These are phyloP conservation scores for Narthecium ossifragum DNA, from an alignment of 106 monocot species.

Conservation along the genomic window DNA sequence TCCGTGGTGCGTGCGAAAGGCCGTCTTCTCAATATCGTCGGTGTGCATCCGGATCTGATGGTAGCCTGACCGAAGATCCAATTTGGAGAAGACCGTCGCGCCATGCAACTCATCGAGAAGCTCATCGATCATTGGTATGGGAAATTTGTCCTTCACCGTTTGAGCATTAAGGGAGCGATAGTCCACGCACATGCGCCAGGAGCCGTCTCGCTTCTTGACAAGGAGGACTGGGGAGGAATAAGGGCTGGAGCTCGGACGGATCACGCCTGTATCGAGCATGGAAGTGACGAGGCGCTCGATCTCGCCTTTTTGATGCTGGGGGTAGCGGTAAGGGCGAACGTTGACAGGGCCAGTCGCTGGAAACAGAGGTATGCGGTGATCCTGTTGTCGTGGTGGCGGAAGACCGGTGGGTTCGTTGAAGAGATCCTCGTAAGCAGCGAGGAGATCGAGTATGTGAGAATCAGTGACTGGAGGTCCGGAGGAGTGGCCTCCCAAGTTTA, in stretches of 20 bases:
- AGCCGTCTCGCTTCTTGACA: not conserved
- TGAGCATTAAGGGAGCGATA: not conserved
- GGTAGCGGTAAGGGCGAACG: not conserved
- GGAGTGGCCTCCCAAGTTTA: too few species aligned
- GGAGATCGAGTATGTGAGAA: too few species aligned
- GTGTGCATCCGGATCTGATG: not conserved
- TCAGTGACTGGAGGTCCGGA: too few species aligned
- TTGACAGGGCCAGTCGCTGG: not conserved
- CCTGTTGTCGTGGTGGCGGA: not conserved
- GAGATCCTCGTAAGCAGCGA: too few species aligned
- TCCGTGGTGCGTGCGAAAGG: not conserved
- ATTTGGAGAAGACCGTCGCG: not conserved
- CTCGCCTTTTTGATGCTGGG: not conserved
- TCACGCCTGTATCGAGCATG: not conserved
- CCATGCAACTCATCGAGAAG: constrained; percentile 5
- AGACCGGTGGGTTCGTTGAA: not conserved
- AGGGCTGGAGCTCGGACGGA: not conserved
- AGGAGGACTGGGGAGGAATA: not conserved
- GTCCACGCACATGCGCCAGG: constrained; percentile 7
- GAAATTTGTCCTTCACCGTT: constrained; percentile 4
- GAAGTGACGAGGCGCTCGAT: not conserved
- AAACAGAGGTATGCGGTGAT: not conserved
- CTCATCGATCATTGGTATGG: constrained; percentile 4
- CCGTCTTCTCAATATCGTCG: constrained; percentile 4
- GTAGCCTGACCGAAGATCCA: constrained; percentile 7